Evolutionary conservation across 202 grass and related monocot species (phyloP).

Genomic region (Setaria viridis): DNA sequence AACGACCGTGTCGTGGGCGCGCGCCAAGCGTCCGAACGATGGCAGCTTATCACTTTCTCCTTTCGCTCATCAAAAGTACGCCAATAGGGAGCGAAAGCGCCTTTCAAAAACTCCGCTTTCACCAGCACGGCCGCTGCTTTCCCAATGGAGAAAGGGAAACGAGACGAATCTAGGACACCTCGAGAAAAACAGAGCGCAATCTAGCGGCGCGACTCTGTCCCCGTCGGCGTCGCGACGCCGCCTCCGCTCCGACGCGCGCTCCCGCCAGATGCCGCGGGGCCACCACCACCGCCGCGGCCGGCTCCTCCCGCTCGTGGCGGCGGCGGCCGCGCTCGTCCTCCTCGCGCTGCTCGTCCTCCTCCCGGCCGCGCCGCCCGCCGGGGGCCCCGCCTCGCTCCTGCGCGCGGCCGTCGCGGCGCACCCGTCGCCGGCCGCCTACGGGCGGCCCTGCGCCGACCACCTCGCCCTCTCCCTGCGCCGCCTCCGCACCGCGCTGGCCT

Average conservation of each 20-base stretch:
- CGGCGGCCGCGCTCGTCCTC: constrained; percentile 45
- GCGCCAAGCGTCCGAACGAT: not conserved
- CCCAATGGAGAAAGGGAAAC: not conserved
- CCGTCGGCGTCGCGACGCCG: not conserved
- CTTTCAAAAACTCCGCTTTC: fast-evolving
- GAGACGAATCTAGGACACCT: not conserved
- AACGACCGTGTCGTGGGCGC: not conserved
- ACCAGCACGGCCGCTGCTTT: not conserved
- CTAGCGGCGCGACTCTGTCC: not conserved
- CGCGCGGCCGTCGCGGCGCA: constrained; percentile 41
- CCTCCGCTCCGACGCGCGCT: not conserved
- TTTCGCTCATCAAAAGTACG: not conserved
- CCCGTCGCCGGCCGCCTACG: constrained; percentile 45
- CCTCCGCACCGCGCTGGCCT: constrained; percentile 47
- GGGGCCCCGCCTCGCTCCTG: constrained; percentile 39
- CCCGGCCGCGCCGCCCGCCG: constrained; percentile 28
- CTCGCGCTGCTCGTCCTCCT: constrained; percentile 39
- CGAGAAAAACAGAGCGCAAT: not conserved
- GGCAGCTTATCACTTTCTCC: constrained; percentile 23
- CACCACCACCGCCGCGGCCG: constrained; percentile 42
- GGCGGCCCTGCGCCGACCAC: constrained; percentile 59
- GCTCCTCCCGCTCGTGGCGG: constrained; percentile 43
- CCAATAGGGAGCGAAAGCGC: not conserved
- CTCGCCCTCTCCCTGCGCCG: constrained; percentile 74
- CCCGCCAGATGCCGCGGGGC: constrained; percentile 46